phyloP scores from a whole-genome alignment of 2,329 filamentous ascomycete species.

The Aureobasidium lini region DNA sequence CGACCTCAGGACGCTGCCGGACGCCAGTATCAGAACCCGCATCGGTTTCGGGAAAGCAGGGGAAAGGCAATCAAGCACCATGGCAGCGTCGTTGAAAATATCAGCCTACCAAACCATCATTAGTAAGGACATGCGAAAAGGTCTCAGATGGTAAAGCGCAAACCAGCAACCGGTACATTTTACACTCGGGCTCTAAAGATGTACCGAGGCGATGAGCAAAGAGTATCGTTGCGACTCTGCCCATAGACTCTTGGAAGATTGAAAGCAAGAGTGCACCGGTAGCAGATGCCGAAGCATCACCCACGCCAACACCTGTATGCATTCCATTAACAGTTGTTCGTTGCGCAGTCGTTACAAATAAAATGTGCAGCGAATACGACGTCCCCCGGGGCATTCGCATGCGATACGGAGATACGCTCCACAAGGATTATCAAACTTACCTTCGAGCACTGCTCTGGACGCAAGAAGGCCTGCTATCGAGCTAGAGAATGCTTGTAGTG shows the following conservation, averaged over 20 bases:
- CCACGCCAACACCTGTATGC: slow-evolving; percentile 64
- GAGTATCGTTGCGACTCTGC: slow-evolving; percentile 73
- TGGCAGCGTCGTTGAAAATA: slow-evolving; percentile 78
- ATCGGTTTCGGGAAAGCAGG: slow-evolving; percentile 59
- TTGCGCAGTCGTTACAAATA: too few relatives aligned
- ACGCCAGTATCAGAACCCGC: slow-evolving; percentile 51
- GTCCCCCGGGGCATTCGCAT: neutral
- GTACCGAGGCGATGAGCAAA: slow-evolving; percentile 79
- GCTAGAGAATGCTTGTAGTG: slow-evolving; percentile 75
- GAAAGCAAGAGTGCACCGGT: slow-evolving; percentile 76
- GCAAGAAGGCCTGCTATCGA: slow-evolving; percentile 74
- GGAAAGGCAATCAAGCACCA: slow-evolving; percentile 77
- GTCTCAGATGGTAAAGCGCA: neutral
- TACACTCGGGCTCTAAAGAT: slow-evolving; percentile 82
- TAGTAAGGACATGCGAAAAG: neutral
- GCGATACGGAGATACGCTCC: neutral
- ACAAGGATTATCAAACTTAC: slow-evolving; percentile 27
- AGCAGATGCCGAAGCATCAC: slow-evolving; percentile 68
- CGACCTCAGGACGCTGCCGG: slow-evolving; percentile 54
- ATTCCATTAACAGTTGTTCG: neutral
- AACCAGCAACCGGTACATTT: slow-evolving; percentile 69
- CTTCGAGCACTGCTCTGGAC: slow-evolving; percentile 73
- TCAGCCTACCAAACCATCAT: slow-evolving; percentile 47
- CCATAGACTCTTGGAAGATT: slow-evolving; percentile 73
- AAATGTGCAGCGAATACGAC: neutral